Conservation (phyloP, 257 asterid genomes). For the Ligustrum vulgare region DNA sequence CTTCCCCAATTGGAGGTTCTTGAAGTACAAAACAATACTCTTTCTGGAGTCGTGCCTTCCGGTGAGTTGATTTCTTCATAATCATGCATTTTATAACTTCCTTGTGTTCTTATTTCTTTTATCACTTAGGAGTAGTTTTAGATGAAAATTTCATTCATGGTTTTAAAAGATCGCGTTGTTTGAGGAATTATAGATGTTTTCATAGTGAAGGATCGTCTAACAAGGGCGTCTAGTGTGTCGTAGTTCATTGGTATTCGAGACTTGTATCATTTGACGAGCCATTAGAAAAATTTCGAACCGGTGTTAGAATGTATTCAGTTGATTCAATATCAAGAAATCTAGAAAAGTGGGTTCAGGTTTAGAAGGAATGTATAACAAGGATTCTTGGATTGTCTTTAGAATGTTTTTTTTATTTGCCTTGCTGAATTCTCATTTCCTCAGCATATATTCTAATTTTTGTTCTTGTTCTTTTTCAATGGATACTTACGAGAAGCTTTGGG, state of each 20-base stretch:
- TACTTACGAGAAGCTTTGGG: slow-evolving; percentile 49
- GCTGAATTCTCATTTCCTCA: not conserved
- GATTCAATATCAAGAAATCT: not conserved
- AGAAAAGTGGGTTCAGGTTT: not conserved
- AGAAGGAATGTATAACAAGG: too few species aligned
- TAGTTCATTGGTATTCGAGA: not conserved
- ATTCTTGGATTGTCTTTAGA: not conserved
- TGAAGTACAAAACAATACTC: slow-evolving; percentile 67
- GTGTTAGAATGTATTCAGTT: not conserved
- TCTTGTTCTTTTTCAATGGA: not conserved
- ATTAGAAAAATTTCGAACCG: not conserved
- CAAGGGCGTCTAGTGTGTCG: not conserved
- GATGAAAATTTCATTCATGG: not conserved
- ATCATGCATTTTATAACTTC: too few species aligned
- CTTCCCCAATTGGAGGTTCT: slow-evolving; percentile 56
- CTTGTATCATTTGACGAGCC: not conserved
- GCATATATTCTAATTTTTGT: slow-evolving; percentile 10
- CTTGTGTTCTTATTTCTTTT: not conserved
- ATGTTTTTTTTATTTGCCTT: not conserved
- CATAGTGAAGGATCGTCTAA: too few species aligned
- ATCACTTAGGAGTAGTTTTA: not conserved
- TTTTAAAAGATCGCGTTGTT: not conserved
- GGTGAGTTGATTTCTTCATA: slow-evolving; percentile 41
- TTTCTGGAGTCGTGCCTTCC: slow-evolving; percentile 71
- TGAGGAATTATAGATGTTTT: not conserved